Percentiles rank a stretch among this genome's conserved stretches.
Conservation (phyloP, 768 basidiomycete genomes). For the Tremella yokohamensis region DNA sequence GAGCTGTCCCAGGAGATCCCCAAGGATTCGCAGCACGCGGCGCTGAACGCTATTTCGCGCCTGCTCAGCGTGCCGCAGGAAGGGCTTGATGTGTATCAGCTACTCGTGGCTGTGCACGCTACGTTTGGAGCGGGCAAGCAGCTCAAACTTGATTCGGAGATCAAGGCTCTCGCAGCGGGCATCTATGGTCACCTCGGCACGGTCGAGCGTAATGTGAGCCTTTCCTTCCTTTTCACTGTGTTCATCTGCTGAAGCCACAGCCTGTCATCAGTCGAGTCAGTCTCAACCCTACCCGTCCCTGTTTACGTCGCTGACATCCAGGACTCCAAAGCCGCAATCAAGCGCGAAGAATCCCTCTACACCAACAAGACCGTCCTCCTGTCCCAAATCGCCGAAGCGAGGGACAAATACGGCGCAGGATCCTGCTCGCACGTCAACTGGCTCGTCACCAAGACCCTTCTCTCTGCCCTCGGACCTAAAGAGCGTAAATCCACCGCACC, state of each 20-base stretch:
- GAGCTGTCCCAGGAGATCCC: constrained; percentile 42
- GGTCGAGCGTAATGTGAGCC: constrained; percentile 44
- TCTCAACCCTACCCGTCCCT: background rate
- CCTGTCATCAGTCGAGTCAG: constrained; percentile 43
- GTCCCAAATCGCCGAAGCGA: constrained; percentile 30
- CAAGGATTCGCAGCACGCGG: constrained; percentile 43
- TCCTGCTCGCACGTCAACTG: constrained; percentile 25
- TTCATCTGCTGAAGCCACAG: constrained; percentile 9
- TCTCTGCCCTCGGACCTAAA: constrained; percentile 12
- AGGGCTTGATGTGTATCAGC: constrained; percentile 33
- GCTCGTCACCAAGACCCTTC: constrained; percentile 33
- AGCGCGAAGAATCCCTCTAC: constrained; percentile 33
- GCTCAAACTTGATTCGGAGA: constrained; percentile 27
- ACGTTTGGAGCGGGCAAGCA: constrained; percentile 27
- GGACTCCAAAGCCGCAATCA: constrained; percentile 45
- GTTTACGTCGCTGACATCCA: constrained; percentile 4
- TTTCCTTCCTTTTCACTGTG: too few relatives aligned
- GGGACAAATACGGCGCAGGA: constrained; percentile 30
- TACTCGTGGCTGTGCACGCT: constrained; percentile 33
- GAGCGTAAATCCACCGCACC: constrained; percentile 1
- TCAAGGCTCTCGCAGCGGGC: constrained; percentile 36
- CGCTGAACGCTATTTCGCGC: constrained; percentile 37
- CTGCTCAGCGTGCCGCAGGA: constrained; percentile 34
- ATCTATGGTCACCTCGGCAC: constrained; percentile 44
- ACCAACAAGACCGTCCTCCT: constrained; percentile 21